Evolutionary conservation across 202 grass and related monocot species (phyloP).

Genomic region (Digitaria exilis): DNA sequence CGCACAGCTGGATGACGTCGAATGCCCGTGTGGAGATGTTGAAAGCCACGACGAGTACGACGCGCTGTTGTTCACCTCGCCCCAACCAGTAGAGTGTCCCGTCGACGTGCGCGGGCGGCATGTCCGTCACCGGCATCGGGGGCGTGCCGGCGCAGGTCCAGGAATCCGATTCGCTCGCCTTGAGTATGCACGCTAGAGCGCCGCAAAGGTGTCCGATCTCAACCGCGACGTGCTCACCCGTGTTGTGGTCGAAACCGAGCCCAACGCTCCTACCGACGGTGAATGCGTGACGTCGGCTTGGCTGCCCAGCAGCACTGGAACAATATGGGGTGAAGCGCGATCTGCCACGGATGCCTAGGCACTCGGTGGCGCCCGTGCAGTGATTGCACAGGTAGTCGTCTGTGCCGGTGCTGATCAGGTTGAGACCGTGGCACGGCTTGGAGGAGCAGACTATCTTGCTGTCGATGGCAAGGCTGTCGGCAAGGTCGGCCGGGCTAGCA

Average conservation of each 20-base stretch:
- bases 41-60: conserved; percentile 1
- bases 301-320: too few relatives aligned
- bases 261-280: not conserved
- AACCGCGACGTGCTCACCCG: conserved; percentile 19
- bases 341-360: not conserved
- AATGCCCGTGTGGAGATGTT: conserved; percentile 4
- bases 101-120: conserved; percentile 25
- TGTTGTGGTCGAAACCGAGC: conserved; percentile 1
- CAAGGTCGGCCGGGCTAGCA: not conserved
- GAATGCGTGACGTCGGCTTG: too few relatives aligned
- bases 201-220: conserved; percentile 15
- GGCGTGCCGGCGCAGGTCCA: conserved; percentile 8
- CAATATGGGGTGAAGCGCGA: not conserved
- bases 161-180: not conserved
- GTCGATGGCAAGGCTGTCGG: not conserved
- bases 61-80: too few relatives aligned
- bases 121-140: not conserved
- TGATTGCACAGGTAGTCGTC: conserved; percentile 24
- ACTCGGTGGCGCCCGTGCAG: not conserved
- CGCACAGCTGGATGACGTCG: not conserved
- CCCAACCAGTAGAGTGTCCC: conserved; percentile 34
- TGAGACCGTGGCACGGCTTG: conserved; percentile 35
- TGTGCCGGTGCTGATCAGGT: conserved; percentile 5
- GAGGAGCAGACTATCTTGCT: conserved; percentile 24
- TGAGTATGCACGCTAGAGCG: not conserved